Percentiles rank a stretch among this genome's conserved stretches.
Evolutionary conservation across 345 rosid genomes (phyloP).

Genomic region (Eucalyptus dawsonii): DNA sequence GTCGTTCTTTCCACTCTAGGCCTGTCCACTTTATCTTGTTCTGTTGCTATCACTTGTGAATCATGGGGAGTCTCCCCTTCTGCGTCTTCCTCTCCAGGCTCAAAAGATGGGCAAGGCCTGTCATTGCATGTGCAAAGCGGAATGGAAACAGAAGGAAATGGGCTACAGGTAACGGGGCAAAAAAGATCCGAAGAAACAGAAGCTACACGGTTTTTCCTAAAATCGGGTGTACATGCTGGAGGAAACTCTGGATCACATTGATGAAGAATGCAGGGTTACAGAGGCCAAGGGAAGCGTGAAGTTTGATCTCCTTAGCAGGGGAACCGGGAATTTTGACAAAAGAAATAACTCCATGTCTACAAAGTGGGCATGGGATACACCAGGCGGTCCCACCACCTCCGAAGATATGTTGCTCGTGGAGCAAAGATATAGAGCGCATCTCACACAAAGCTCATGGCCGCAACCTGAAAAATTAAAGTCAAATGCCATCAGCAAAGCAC

Average conservation of each 20-base stretch:
- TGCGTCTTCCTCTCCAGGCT: constrained; percentile 43
- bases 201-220: constrained; percentile 52
- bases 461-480: constrained; percentile 50
- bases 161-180: constrained; percentile 91
- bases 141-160: constrained; percentile 82
- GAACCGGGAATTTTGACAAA: constrained; percentile 65
- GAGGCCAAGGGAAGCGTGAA: constrained; percentile 64
- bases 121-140: constrained; percentile 86
- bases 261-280: constrained; percentile 89
- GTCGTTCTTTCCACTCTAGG: constrained; percentile 69
- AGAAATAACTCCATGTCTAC: constrained; percentile 78
- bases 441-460: constrained; percentile 84
- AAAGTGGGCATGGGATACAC: constrained; percentile 93
- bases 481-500: not conserved
- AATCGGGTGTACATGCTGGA: constrained; percentile 45
- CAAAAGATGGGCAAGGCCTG: constrained; percentile 73
- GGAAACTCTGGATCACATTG: constrained; percentile 42
- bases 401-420: constrained; percentile 67
- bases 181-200: constrained; percentile 78
- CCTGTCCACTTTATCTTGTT: constrained; percentile 67
- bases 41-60: constrained; percentile 23
- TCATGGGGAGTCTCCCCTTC: constrained; percentile 31
- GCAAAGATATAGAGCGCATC: constrained; percentile 93
- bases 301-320: constrained; percentile 44
- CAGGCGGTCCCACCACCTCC: constrained; percentile 53